These are phyloP conservation scores for Pontederia crassipes DNA, from an alignment of 176 grass and related monocot genomes.

Conservation along the genomic window DNA sequence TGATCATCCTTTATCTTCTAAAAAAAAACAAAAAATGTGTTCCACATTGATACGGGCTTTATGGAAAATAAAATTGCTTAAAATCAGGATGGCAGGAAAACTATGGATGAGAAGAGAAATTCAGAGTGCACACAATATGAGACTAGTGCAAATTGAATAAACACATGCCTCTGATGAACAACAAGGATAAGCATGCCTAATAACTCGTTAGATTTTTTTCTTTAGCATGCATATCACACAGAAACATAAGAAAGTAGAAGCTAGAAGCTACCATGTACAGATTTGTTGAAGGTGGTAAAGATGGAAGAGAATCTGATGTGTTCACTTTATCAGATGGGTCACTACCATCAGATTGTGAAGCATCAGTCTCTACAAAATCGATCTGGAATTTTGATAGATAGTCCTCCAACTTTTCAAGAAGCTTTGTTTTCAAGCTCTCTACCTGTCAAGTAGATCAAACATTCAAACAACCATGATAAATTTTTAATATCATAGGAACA, in stretches of 20 bases:
- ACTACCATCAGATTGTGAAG: conserved; percentile 3
- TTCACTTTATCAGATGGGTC: conserved; percentile 8
- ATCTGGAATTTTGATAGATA: conserved; percentile 72
- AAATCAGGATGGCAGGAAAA: too few relatives aligned
- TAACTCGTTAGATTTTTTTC: too few relatives aligned
- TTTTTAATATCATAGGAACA: too few relatives aligned
- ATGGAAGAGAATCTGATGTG: not conserved
- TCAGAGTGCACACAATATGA: too few relatives aligned
- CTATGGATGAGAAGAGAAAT: too few relatives aligned
- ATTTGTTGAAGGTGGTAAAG: not conserved
- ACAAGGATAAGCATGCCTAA: not conserved
- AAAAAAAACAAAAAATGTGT: too few relatives aligned
- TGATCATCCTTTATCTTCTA: too few relatives aligned
- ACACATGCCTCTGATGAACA: not conserved
- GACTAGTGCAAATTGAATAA: too few relatives aligned
- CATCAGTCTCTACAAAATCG: conserved; percentile 47
- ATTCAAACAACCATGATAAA: too few relatives aligned
- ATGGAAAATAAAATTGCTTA: too few relatives aligned
- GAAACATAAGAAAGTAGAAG: not conserved
- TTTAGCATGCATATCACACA: not conserved
- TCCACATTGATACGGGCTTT: too few relatives aligned
- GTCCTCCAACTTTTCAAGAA: conserved; percentile 92
- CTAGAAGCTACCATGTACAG: not conserved
- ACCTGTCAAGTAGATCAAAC: conserved; percentile 49
- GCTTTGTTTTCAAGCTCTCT: conserved; percentile 76